Base-by-base conservation (phyloP, 768 basidiomycete genomes). In the Suillus alpinus region DNA sequence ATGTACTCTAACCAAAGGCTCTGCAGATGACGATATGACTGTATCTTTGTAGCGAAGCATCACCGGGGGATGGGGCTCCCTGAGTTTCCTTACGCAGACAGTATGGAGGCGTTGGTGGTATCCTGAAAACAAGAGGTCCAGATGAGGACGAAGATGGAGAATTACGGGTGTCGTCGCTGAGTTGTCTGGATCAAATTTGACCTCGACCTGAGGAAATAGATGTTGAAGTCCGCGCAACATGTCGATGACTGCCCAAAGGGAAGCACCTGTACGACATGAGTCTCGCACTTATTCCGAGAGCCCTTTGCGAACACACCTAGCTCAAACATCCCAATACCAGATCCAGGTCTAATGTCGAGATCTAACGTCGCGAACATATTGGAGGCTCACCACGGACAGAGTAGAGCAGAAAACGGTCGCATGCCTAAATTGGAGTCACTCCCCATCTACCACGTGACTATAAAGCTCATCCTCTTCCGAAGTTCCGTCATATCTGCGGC, bases 61-160 rank as follows among this genome's bases (percentile, higher is more conserved):
- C 31, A 91, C 78, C 4, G 88, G 86, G 1, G 88, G 90, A 69
- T 84, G 80, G 16, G 83, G 80, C 57, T 87, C 86, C 20, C 83
- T 85, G 16, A 91, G 81, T 64, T 81, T 85, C 65, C 87, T 82
- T 41, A 92, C 72, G 65, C 84, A 87, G 55, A 94, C 91, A 6
- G 89, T 92, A 59, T 89, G 89, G 20, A 94, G 79, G 23, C 92
- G 84, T 65, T 94, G 92, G 61, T 88, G 81, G 65, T 83, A 82
- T 12, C 88, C 86, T 18, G 92, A 91, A 73, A 94, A 94, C 47
- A 94, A 79, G n/a, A 94, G 81, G 70, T 93, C 91, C 57, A 94
- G 78, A 69, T 94, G 89, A 1, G 92, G 92, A 18, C 87, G 86
- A 31, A 93, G 75, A 67, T 93, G 90, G 0, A 94, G 75, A 67